These are phyloP conservation scores for Erigeron philadelphicus DNA, from an alignment of 140 eudicot species.

Conservation along the genomic window DNA sequence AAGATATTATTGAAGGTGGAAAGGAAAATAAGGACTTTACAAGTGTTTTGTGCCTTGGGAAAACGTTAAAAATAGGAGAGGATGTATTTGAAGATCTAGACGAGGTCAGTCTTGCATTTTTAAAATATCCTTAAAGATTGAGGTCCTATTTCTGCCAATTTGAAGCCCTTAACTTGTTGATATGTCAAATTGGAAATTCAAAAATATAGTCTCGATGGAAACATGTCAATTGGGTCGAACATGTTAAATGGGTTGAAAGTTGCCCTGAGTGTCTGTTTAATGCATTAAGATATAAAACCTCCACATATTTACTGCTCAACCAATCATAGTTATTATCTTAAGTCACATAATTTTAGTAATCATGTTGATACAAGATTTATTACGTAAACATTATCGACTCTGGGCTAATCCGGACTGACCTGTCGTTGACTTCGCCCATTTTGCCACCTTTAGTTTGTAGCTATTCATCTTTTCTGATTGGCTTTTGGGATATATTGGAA, in stretches of 20 bases:
- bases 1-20: slow-evolving; percentile 87
- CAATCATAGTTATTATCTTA: no score
- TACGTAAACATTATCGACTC: no score
- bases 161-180: neutral
- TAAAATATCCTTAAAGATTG: neutral
- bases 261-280: no score
- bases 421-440: neutral
- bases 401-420: no score
- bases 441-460: neutral
- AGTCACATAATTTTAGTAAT: no score
- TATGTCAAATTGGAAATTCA: no score
- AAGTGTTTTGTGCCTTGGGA: slow-evolving; percentile 81
- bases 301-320: no score
- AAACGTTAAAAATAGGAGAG: slow-evolving; percentile 79
- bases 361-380: no score
- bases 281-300: no score
- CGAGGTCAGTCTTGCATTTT: slow-evolving; percentile 46
- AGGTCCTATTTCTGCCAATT: neutral
- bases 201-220: no score
- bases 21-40: slow-evolving; percentile 88
- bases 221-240: no score
- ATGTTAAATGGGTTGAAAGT: no score
- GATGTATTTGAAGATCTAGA: slow-evolving; percentile 95
- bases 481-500: neutral
- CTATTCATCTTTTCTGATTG: neutral